Percentiles rank a stretch among this genome's conserved stretches.
These are phyloP conservation scores for Jaminaea rosea DNA, from an alignment of 1,284 basidiomycete species.

Conservation along the genomic window DNA sequence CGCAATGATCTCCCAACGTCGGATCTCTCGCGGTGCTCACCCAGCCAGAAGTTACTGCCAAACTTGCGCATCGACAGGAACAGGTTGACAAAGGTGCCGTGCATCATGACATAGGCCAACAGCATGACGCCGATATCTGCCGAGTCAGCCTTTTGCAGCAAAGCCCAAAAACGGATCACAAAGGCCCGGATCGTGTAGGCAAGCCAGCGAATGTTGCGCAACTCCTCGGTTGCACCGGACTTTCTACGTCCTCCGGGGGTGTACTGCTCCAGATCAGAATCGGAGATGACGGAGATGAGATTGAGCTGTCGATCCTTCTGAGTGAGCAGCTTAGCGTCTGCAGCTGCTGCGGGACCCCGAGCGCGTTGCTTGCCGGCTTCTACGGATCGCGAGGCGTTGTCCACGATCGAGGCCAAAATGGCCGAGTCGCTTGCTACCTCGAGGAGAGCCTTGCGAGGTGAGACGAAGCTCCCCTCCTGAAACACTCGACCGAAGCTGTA, in stretches of 20 bases:
- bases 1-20: not conserved
- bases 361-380: not conserved
- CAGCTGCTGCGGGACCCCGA: not conserved
- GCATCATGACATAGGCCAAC: conserved; percentile 93
- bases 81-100: conserved; percentile 75
- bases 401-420: not conserved
- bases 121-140: conserved; percentile 91
- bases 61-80: conserved; percentile 47
- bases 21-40: conserved; percentile 2
- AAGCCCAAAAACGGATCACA: conserved; percentile 41
- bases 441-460: not conserved
- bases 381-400: not conserved
- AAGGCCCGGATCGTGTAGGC: conserved; percentile 37
- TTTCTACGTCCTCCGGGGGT: not conserved
- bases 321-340: not conserved
- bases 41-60: conserved; percentile 43
- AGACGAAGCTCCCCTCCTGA: not conserved
- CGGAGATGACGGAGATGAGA: conserved; percentile 1
- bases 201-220: conserved; percentile 33
- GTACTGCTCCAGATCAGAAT: not conserved
- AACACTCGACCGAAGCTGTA: conserved; percentile 6
- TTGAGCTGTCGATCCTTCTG: not conserved
- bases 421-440: not conserved
- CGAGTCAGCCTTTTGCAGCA: conserved; percentile 61
- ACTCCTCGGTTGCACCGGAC: conserved; percentile 21